Evolutionary conservation across 805 yeast genomes (phyloP), one percentile per base, ranked within the genome.

Genomic region (Torulaspora gathmanii): DNA sequence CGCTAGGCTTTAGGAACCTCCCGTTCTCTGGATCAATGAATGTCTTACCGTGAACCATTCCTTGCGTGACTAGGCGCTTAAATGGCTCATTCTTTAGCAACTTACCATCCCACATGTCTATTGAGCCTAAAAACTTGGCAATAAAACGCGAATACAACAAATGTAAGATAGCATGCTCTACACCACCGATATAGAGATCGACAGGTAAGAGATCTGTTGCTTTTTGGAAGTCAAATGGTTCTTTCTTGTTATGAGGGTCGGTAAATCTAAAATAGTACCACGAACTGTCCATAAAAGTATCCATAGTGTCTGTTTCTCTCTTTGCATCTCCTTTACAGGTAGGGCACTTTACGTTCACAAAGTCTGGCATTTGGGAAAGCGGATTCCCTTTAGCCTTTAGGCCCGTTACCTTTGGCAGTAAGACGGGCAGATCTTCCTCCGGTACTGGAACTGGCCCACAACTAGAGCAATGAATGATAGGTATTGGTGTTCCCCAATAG

Each of bases 401-500:
- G 30, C 69, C 70, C 10, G 74, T 73, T 27, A 78, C 69, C 25
- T 73, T 67, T 0, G 98, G 98, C 28, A 93, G 74, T 29, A 71
- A 36, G 0, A 93, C 96, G 0, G 99, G 99, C 13, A 93, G 71
- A 22, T 90, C 82, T 2, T 77, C 69, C 33, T 86, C 95, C 0
- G 97, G 97, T 15, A 93, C 98, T 0, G 98, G 86, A 1, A 91
- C 96, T 0, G 82, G 68, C 1, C 99, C 99, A 72, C 99, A 93
- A 2, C 64, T 52, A 5, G 73, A 75, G 69, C 99, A 93, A 58
- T 93, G 93, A 22, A 93, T 74, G 15, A 93, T 88, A 4, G 99
- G 99, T 44, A 93, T 93, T 2, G 99, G 99, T 0, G 97, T 93
- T 20, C 99, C 99, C 99, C 99, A 93, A 65, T 85, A 91, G 48